phyloP scores from a whole-genome alignment of 345 rosid genomes.

The Citrus medica region DNA sequence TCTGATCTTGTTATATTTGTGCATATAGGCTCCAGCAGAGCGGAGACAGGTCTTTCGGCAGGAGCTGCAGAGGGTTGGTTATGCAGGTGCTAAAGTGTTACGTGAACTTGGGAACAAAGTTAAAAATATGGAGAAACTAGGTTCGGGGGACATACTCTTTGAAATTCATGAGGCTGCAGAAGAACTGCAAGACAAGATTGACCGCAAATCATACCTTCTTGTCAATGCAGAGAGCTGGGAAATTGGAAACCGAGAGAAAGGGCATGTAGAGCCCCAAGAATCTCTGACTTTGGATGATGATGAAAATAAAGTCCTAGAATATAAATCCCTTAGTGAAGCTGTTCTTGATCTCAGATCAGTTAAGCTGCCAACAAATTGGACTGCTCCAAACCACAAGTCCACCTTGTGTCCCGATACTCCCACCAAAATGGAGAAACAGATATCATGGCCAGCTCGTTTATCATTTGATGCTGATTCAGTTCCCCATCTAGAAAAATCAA shows the following conservation, averaged over 20 bases:
- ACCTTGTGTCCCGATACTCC: constrained; percentile 14
- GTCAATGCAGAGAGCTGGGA: constrained; percentile 90
- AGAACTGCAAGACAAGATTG: constrained; percentile 68
- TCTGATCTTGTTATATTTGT: constrained; percentile 2
- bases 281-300: constrained; percentile 45
- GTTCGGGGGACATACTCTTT: constrained; percentile 53
- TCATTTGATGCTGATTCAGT: constrained; percentile 29
- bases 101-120: constrained; percentile 75
- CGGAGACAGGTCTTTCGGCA: constrained; percentile 58
- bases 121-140: constrained; percentile 81
- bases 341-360: constrained; percentile 53
- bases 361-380: constrained; percentile 27
- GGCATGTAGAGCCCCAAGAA: constrained; percentile 45
- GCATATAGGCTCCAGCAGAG: constrained; percentile 74
- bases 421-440: constrained; percentile 42
- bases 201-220: constrained; percentile 76
- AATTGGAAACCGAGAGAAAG: constrained; percentile 57
- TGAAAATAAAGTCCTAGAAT: constrained; percentile 36
- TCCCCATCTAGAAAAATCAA: constrained; percentile 46
- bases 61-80: constrained; percentile 69
- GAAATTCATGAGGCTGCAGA: constrained; percentile 78
- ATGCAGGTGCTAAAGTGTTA: constrained; percentile 68
- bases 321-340: constrained; percentile 75
- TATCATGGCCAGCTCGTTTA: constrained; percentile 50
- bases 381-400: background rate